Evolutionary conservation across 78 protist species (phyloP), one percentile per base, ranked within the genome.

Genomic region (Monosiga brevicollis): DNA sequence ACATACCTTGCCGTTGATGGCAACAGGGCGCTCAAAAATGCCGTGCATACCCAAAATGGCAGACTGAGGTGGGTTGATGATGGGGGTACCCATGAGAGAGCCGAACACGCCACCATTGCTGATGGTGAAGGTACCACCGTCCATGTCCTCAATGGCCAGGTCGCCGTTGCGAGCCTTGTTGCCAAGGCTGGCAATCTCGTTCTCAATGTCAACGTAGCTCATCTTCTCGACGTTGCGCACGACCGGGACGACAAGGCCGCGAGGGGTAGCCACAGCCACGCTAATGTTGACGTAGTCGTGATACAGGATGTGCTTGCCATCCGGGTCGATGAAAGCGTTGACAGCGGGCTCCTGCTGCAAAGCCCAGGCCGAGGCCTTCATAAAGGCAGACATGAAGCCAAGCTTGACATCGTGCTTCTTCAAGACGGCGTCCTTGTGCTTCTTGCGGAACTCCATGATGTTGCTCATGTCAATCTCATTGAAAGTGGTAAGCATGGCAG

Each of bases 41-140:
- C 91, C 97, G 87, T 95, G 96, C 97, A 94, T 96, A 62, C 97
- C 97, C 32, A 96, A 91, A 73, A 96, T 89, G 36, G 96, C 97
- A 0, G 92, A 83, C 91, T 97, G 99, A 36, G 98, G 98, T 43
- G 94, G 93, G 90, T 95, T 95, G 85, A 97, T 84, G 90, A 97
- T 97, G 39, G 99, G 99, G 0, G 97, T 97, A 70, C 97, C 96
- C 89, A 95, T 85, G 88, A 95, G 86, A 29, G 95, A 91, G 42
- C 97, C 99, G 42, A 78, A 97, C 62, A 95, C 97, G 26, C 99
- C 98, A 20, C 99, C 99, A 91, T 97, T 97, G 35, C 97, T 93
- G 88, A 97, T 93, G 75, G 98, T 95, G 93, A 96, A 97, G 40
- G 99, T 96, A 39, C 98, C 98, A 72, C 99, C 99, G 25, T 87